These are phyloP conservation scores for Chamaenerion angustifolium DNA, from an alignment of 345 rosid species.

Conservation along the genomic window DNA sequence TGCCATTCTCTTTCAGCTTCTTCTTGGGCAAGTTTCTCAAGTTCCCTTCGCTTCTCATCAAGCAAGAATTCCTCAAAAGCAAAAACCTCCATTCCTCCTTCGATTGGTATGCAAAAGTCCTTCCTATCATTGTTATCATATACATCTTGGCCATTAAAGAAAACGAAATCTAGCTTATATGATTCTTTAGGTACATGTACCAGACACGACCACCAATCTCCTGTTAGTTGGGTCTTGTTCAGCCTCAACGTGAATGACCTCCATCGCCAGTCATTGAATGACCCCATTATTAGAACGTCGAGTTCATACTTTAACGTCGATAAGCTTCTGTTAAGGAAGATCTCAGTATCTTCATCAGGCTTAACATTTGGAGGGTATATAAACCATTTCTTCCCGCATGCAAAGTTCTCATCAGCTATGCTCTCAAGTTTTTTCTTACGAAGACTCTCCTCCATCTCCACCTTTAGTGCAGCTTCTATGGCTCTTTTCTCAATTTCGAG, in stretches of 20 bases:
- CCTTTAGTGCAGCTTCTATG: conserved; percentile 28
- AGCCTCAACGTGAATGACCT: conserved; percentile 57
- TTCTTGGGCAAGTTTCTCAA: conserved; percentile 59
- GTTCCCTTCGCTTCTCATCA: conserved; percentile 70
- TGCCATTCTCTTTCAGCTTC: conserved; percentile 63
- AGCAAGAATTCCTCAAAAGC: conserved; percentile 79
- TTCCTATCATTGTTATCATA: conserved; percentile 66
- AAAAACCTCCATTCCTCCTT: conserved; percentile 56
- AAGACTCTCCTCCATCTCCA: conserved; percentile 31
- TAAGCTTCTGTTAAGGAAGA: conserved; percentile 51
- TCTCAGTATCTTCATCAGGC: conserved; percentile 61
- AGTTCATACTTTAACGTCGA: conserved; percentile 46
- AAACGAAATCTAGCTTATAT: conserved; percentile 78
- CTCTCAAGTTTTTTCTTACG: conserved; percentile 41
- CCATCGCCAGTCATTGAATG: conserved; percentile 92
- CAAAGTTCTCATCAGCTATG: conserved; percentile 39
- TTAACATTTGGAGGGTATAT: conserved; percentile 42
- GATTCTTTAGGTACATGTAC: conserved; percentile 80
- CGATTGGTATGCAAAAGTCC: conserved; percentile 57
- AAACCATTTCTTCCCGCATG: conserved; percentile 41
- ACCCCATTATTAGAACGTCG: conserved; percentile 72
- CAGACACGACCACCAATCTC: conserved; percentile 87
- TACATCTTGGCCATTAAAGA: conserved; percentile 57
- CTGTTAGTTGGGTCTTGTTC: conserved; percentile 41
- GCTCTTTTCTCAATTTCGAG: conserved; percentile 15